Conservation (phyloP, 208 protist genomes). For the Crithidia expoeki region DNA sequence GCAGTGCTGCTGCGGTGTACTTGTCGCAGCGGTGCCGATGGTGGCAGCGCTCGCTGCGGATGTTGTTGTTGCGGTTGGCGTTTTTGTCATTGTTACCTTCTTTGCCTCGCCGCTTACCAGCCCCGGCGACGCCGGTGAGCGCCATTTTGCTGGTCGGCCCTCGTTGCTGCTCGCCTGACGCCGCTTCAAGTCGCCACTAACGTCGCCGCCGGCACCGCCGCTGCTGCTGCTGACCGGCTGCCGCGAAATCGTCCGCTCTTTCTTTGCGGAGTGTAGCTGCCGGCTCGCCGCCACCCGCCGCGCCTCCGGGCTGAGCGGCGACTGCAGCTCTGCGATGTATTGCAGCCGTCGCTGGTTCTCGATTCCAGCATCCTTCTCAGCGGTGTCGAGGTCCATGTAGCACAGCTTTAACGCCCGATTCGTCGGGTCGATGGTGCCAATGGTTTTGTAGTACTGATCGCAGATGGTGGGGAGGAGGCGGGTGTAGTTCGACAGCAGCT, state of each 20-base stretch:
- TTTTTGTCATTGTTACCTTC: too few relatives aligned
- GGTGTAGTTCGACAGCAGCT: constrained; percentile 54
- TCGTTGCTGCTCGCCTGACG: constrained; percentile 20
- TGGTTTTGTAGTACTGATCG: constrained; percentile 70
- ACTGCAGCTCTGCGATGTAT: constrained; percentile 43
- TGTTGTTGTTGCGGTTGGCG: too few relatives aligned
- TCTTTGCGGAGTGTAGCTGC: constrained; percentile 35
- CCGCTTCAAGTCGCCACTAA: constrained; percentile 8
- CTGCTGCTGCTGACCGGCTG: constrained; percentile 8
- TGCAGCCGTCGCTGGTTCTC: constrained; percentile 74
- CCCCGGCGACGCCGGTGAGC: constrained; percentile 8
- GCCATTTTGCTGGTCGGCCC: constrained; percentile 2
- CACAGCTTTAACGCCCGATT: constrained; percentile 38
- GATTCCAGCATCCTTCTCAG: constrained; percentile 38
- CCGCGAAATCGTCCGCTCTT: constrained; percentile 26
- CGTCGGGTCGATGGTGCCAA: constrained; percentile 24
- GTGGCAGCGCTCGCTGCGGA: too few relatives aligned
- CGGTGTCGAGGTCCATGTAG: constrained; percentile 73
- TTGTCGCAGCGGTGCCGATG: neutral
- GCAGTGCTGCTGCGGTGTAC: neutral
- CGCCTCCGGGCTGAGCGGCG: constrained; percentile 50
- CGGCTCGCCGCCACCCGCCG: constrained; percentile 33
- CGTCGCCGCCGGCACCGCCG: constrained; percentile 5
- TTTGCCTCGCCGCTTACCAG: neutral
- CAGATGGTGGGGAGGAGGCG: constrained; percentile 62